Base-by-base conservation (phyloP, 148 eudicot genomes). In the Camellia granthamiana region DNA sequence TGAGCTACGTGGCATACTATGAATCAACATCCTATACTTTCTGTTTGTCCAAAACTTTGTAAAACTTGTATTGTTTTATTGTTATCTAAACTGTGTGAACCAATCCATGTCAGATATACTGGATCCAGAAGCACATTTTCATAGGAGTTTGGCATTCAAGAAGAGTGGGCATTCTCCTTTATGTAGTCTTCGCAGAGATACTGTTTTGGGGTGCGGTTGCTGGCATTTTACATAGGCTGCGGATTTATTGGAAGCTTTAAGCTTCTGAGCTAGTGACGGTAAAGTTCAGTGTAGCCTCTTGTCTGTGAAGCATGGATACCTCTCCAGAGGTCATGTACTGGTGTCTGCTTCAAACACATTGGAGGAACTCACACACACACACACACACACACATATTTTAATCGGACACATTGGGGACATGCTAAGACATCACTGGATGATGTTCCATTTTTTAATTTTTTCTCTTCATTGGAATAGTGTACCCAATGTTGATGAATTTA, bases 211-310 rank as follows among this genome's bases (percentile, higher is more conserved):
- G 83, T 73, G 73, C 85, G 21, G 90, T 91, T 80, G 85, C 95
- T 14, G 98, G 97, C 75, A 23, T 91, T 77, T 75, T 94, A 67
- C 98, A 94, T 81, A 5, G 75, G 64, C 68, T 86, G 42, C 82
- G 90, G 77, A 84, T 95, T 30, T 92, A 95, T 76, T 95, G 97
- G 98, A 95, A 88, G 89, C 91, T 95, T 69, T 94, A 91, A 66
- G 81, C 83, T 76, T 76, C 21, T n/a, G 12, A 52, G 69, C 8
- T 42, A 44, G 54, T 15, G 14, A 23, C 3, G 19, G 15, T 12
- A 11, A 62, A 60, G 69, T 47, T 19, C 6, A 18, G 16, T 60
- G 38, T 6, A 0, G 6, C 44, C 46, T 56, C 38, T 30, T 30
- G 38, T 30, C 38, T 30, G 1, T 30, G 38, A 30, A 30, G 38